Conservation (phyloP, 768 basidiomycete genomes). For the Phaeolepiota aurea region DNA sequence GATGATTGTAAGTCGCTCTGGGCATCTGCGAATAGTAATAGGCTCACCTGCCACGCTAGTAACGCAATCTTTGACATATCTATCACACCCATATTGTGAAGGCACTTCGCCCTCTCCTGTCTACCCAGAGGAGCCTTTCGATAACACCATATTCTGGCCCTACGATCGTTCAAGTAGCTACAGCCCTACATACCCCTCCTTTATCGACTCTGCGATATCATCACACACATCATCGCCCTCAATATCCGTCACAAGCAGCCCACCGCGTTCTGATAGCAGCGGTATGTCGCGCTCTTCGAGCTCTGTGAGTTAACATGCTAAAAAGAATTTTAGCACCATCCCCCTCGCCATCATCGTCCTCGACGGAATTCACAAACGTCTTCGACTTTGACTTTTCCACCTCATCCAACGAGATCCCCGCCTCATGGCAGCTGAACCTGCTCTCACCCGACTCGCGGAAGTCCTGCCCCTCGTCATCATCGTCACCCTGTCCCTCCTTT, state of each 20-base stretch:
- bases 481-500: conserved; percentile 18
- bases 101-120: conserved; percentile 2
- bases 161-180: conserved; percentile 16
- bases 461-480: conserved; percentile 11
- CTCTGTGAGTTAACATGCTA: neutral
- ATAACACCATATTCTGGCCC: conserved; percentile 15
- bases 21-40: too few species aligned
- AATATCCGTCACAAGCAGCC: conserved; percentile 20
- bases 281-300: conserved; percentile 12
- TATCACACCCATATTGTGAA: conserved; percentile 6
- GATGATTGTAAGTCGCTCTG: conserved; percentile 15
- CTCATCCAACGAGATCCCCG: conserved; percentile 15
- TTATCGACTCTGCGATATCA: conserved; percentile 11
- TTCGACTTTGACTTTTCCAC: conserved; percentile 24
- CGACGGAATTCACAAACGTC: conserved; percentile 20
- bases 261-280: conserved; percentile 24
- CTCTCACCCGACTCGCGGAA: conserved; percentile 3
- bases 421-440: conserved; percentile 9
- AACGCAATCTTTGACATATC: conserved; percentile 16
- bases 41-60: conserved; percentile 1
- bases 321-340: conserved; percentile 9
- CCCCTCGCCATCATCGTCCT: conserved; percentile 22
- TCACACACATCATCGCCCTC: conserved; percentile 18
- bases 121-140: conserved; percentile 14
- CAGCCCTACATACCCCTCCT: conserved; percentile 14